A percentile compares a stretch with the other conserved stretches of the same genome.
Evolutionary conservation across 371 early-diverging fungal species (phyloP).

Genomic region (Mortierella polycephala): DNA sequence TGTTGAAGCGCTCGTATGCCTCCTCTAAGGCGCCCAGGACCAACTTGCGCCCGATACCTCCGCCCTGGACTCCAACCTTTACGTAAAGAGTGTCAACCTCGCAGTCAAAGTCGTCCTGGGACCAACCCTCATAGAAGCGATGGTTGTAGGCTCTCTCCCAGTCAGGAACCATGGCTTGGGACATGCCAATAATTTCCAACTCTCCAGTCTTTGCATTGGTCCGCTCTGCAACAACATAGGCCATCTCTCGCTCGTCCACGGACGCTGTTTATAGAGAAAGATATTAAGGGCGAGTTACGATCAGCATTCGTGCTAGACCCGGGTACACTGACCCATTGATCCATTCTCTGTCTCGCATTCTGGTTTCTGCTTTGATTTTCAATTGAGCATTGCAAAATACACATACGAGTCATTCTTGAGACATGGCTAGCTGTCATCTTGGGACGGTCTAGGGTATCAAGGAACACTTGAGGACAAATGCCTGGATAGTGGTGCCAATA

Average conservation of each 20-base stretch:
- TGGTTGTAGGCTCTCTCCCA: constrained; percentile 47
- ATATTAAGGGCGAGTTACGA: not conserved
- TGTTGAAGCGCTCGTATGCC: constrained; percentile 38
- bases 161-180: constrained; percentile 36
- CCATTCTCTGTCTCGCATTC: not conserved
- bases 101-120: constrained; percentile 40
- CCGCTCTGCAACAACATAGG: constrained; percentile 42
- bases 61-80: constrained; percentile 47
- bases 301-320: not conserved
- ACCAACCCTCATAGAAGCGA: constrained; percentile 33
- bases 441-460: constrained; percentile 24
- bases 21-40: constrained; percentile 39
- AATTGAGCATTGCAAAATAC: not conserved
- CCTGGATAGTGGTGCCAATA: constrained; percentile 27
- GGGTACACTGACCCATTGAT: not conserved
- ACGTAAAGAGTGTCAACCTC: constrained; percentile 52
- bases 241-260: constrained; percentile 33
- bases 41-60: constrained; percentile 45
- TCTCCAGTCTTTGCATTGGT: constrained; percentile 15
- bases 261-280: constrained; percentile 22
- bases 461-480: constrained; percentile 8
- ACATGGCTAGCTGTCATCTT: constrained; percentile 31
- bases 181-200: constrained; percentile 39
- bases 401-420: constrained; percentile 41
- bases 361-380: not conserved